Evolutionary conservation across 805 yeast genomes (phyloP), one percentile per base, ranked within the genome.

Genomic region (Candida ascalaphidarum): DNA sequence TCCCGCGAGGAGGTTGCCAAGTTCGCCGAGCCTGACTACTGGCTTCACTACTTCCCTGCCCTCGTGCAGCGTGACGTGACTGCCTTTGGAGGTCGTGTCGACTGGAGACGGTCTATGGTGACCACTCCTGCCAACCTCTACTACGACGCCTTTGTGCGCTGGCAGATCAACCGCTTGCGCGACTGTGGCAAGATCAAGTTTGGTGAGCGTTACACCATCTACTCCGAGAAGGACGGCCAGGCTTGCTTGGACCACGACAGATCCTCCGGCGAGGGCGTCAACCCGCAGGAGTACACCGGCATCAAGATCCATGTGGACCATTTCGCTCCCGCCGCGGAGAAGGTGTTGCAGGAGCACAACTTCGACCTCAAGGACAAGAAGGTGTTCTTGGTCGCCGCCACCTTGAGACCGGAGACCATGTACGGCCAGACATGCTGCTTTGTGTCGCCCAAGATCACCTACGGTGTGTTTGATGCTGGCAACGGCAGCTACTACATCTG

Each of bases 161-260:
- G 98, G 98, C 95, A 86, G 61, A 83, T 92, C 76, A 84, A 79
- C 61, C 68, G 79, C 52, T 75, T 92, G 55, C 83, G 77, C 65
- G 86, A 74, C 26, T 61, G 70, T 34, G 95, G 89, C 39, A 89
- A 85, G 63, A 86, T 92, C 64, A 92, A 89, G 67, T 92, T 92
- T 45, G 98, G 98, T 58, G 94, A 89, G 67, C 80, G 98, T 65
- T 84, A 86, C 68, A 92, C 98, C 42, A 84, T 92, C 48, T 92
- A 84, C 64, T 88, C 97, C 23, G 95, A 86, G 53, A 89, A 83
- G 63, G 98, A 92, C 61, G 96, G 96, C 40, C 98, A 92, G 68
- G 94, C 98, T 22, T 92, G 98, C 70, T 88, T 92, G 89, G 98
- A 92, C 60, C 98, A 92, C 59, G 98, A 92, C 61, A 80, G 98